Conservation (phyloP, 2,329 filamentous ascomycete genomes). For the Aspergillus aculeatinus region DNA sequence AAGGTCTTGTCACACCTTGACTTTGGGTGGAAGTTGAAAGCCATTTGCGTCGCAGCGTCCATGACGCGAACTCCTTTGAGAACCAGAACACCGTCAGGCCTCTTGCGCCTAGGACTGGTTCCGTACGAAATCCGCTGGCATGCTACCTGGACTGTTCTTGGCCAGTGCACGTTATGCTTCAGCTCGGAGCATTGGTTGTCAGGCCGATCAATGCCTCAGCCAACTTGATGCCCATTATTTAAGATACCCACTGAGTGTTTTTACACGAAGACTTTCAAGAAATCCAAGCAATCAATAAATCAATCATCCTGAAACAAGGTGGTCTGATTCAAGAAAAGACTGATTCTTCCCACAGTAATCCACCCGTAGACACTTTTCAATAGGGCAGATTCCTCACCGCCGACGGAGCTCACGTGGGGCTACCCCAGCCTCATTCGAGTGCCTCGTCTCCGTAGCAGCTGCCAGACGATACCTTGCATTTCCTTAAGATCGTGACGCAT, state of each 20-base stretch:
- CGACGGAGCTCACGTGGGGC: slow-evolving; percentile 23
- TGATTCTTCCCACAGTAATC: background rate
- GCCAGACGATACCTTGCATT: slow-evolving; percentile 4
- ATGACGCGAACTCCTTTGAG: slow-evolving; percentile 4
- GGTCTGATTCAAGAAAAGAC: background rate
- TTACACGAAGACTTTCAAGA: slow-evolving; percentile 6
- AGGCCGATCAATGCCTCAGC: background rate
- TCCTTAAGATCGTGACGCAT: slow-evolving; percentile 1
- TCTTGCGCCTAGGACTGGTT: slow-evolving; percentile 12
- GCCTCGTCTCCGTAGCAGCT: slow-evolving; percentile 7
- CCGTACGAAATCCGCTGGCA: slow-evolving; percentile 15
- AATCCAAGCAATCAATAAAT: slow-evolving; percentile 1
- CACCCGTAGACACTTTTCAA: background rate
- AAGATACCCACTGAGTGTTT: slow-evolving; percentile 24
- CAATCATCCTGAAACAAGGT: slow-evolving; percentile 3
- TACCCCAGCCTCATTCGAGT: slow-evolving; percentile 11
- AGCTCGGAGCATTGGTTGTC: background rate
- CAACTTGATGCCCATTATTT: slow-evolving; percentile 6
- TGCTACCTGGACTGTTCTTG: slow-evolving; percentile 11
- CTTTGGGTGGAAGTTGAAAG: background rate
- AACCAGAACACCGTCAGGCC: slow-evolving; percentile 6
- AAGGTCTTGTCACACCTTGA: background rate
- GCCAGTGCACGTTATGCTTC: slow-evolving; percentile 10
- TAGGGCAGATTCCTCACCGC: slow-evolving; percentile 17
- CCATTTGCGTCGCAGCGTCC: slow-evolving; percentile 7